phyloP scores from a whole-genome alignment of 371 early-diverging fungal genomes.

The Vittaforma corneae region DNA sequence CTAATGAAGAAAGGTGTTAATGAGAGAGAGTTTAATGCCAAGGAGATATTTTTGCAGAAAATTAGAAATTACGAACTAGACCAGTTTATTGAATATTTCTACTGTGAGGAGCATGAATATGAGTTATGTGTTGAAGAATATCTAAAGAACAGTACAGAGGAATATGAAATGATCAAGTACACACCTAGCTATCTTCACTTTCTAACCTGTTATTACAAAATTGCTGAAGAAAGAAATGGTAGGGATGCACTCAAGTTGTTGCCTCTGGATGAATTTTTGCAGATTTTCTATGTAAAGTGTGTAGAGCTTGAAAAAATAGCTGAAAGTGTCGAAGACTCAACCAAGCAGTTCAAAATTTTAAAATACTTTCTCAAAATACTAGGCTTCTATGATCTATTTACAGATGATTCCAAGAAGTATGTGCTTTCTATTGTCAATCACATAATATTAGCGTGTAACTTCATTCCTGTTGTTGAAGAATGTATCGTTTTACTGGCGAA shows the following conservation, averaged over 20 bases:
- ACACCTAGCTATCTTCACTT: conserved; percentile 15
- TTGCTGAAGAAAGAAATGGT: conserved; percentile 27
- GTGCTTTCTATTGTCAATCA: conserved; percentile 33
- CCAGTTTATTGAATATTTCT: conserved; percentile 18
- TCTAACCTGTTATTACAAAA: conserved; percentile 2
- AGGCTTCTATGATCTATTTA: conserved; percentile 44
- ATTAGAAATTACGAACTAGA: conserved; percentile 1
- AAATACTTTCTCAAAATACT: conserved; percentile 38
- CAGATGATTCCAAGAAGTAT: conserved; percentile 20
- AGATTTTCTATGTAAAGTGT: conserved; percentile 21
- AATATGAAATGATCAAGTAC: conserved; percentile 6
- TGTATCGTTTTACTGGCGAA: conserved; percentile 10
- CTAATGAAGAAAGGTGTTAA: conserved; percentile 29
- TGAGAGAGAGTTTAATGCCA: conserved; percentile 45
- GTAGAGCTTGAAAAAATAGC: background rate
- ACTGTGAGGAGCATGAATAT: conserved; percentile 2
- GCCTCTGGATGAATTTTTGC: conserved; percentile 16
- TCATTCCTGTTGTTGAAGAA: conserved; percentile 32
- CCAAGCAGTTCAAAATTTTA: background rate
- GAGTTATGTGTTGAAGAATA: conserved; percentile 5
- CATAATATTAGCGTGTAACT: conserved; percentile 14
- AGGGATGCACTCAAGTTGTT: conserved; percentile 33
- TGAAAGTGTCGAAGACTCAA: background rate
- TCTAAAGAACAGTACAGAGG: conserved; percentile 5
- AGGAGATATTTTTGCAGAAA: conserved; percentile 2